These are phyloP conservation scores for Garcia nutans DNA, from an alignment of 345 rosid genomes.

Conservation along the genomic window DNA sequence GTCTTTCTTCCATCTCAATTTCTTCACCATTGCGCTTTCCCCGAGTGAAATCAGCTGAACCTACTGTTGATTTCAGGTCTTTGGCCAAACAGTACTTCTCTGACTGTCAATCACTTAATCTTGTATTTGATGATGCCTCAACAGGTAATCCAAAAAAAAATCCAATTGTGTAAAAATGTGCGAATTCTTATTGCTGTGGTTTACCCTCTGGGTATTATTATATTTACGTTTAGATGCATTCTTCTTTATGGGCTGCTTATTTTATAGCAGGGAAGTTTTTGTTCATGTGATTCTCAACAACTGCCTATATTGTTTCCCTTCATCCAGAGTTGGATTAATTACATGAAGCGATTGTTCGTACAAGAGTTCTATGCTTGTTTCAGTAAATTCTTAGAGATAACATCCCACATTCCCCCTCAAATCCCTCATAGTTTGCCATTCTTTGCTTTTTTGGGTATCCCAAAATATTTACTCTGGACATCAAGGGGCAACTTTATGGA, in stretches of 20 bases:
- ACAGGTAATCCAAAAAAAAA: constrained; percentile 52
- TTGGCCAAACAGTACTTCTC: constrained; percentile 90
- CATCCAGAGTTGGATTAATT: background rate
- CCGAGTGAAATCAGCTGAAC: constrained; percentile 61
- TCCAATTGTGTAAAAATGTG: background rate
- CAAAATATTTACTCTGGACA: background rate
- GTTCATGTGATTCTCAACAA: background rate
- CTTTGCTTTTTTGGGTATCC: background rate
- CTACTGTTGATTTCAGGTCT: constrained; percentile 68
- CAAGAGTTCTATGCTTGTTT: background rate
- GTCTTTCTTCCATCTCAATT: constrained; percentile 88
- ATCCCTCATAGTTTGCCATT: background rate
- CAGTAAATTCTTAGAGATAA: background rate
- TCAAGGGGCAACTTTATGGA: background rate
- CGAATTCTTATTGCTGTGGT: background rate
- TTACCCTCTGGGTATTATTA: background rate
- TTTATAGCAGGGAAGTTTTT: background rate
- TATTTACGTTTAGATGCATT: background rate
- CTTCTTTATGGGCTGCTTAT: constrained; percentile 3
- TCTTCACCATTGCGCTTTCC: constrained; percentile 98
- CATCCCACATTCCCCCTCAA: background rate
- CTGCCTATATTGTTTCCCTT: background rate
- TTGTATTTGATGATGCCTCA: constrained; percentile 71
- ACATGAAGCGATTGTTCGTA: background rate
- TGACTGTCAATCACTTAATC: constrained; percentile 70